These are phyloP conservation scores for Biscutella laevigata DNA, from an alignment of 441 rosid genomes.

Conservation along the genomic window DNA sequence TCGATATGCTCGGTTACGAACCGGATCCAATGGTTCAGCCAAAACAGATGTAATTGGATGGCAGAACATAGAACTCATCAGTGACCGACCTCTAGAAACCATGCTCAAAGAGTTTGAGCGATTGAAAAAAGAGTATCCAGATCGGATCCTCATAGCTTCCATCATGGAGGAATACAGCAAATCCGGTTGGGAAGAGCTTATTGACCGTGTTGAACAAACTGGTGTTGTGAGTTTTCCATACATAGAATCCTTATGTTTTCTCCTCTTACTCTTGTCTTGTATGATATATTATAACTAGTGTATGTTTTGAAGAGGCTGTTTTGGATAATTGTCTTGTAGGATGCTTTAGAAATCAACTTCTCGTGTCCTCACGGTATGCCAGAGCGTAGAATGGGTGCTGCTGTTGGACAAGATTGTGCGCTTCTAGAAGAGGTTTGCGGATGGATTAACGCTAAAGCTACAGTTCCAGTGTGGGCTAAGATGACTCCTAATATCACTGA, in stretches of 20 bases:
- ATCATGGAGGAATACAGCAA: constrained; percentile 91
- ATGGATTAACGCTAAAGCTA: constrained; percentile 91
- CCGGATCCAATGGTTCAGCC: constrained; percentile 64
- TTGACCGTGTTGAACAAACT: constrained; percentile 90
- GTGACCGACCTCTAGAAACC: constrained; percentile 83
- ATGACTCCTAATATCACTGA: constrained; percentile 98
- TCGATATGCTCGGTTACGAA: constrained; percentile 66
- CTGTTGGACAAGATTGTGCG: constrained; percentile 84
- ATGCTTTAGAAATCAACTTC: constrained; percentile 88
- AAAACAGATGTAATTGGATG: constrained; percentile 83
- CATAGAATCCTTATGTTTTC: background rate
- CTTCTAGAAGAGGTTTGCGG: constrained; percentile 82
- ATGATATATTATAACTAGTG: background rate
- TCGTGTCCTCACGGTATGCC: constrained; percentile 99
- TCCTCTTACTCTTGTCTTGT: background rate
- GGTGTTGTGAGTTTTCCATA: constrained; percentile 58
- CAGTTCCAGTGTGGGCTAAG: constrained; percentile 98
- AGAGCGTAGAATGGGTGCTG: constrained; percentile 95
- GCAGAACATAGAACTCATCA: constrained; percentile 95
- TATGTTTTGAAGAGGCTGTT: background rate
- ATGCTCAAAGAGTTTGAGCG: constrained; percentile 81
- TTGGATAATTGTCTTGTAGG: constrained; percentile 32
- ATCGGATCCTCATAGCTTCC: constrained; percentile 85
- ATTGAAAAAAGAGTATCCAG: constrained; percentile 74
- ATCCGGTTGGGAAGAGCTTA: constrained; percentile 90